Evolutionary conservation across 148 eudicot genomes (phyloP).

Genomic region (Cornus kousa): DNA sequence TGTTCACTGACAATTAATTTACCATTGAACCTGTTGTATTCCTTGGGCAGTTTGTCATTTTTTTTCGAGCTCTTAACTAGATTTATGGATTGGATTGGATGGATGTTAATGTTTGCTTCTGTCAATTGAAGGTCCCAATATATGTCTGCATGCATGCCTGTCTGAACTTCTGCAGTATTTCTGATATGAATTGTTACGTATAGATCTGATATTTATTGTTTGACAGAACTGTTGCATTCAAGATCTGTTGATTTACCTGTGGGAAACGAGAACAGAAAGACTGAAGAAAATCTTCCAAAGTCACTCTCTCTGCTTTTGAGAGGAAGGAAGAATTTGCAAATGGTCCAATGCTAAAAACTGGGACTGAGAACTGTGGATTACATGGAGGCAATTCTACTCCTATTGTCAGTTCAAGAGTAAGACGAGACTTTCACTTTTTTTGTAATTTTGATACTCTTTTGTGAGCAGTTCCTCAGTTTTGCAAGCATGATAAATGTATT

Average conservation of each 20-base stretch:
- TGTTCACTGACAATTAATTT: background rate
- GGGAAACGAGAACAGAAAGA: constrained; percentile 25
- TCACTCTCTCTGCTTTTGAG: constrained; percentile 27
- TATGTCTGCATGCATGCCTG: background rate
- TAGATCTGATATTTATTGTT: constrained; percentile 73
- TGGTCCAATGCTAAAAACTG: constrained; percentile 27
- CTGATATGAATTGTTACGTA: constrained; percentile 12
- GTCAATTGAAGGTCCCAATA: background rate
- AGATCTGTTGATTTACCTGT: constrained; percentile 41
- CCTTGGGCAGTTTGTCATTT: background rate
- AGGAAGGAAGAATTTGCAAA: constrained; percentile 14
- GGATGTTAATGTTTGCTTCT: background rate
- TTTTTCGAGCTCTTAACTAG: too few species aligned
- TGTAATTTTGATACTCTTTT: background rate
- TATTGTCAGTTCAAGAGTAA: constrained; percentile 45
- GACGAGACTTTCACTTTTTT: constrained; percentile 3
- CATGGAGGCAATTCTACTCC: constrained; percentile 39
- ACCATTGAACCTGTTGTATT: background rate
- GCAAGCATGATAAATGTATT: background rate
- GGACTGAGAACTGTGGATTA: constrained; percentile 19
- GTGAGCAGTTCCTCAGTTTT: background rate
- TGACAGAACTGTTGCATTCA: constrained; percentile 56
- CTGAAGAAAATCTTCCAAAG: constrained; percentile 28
- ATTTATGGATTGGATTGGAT: constrained; percentile 2
- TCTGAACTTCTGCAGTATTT: background rate